These are phyloP conservation scores for Limonomyces culmigenus DNA, from an alignment of 1,284 basidiomycete genomes.

Conservation along the genomic window DNA sequence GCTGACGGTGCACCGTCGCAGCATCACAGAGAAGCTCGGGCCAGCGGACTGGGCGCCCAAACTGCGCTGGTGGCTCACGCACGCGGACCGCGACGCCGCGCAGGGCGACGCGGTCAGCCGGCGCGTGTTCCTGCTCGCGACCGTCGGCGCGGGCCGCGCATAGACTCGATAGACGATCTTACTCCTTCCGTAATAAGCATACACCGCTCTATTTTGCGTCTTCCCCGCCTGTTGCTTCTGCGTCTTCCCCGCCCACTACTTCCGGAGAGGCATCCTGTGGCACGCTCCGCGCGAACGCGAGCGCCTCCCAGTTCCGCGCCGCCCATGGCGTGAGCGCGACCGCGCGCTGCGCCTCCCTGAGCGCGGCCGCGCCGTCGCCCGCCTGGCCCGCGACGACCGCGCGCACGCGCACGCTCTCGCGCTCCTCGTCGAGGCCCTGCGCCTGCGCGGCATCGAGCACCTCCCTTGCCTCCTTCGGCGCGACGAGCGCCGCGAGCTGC, in stretches of 20 bases:
- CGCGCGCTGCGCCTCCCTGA: constrained; percentile 40
- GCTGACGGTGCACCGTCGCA: constrained; percentile 8
- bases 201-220: constrained; percentile 1
- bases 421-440: constrained; percentile 15
- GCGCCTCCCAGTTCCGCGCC: constrained; percentile 33
- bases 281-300: no score
- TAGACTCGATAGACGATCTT: not conserved
- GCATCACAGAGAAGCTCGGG: constrained; percentile 20
- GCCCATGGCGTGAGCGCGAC: constrained; percentile 55
- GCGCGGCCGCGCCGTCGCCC: constrained; percentile 14
- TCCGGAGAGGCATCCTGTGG: no score
- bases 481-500: constrained; percentile 32
- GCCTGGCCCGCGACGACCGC: constrained; percentile 20
- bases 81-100: constrained; percentile 11
- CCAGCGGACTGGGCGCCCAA: constrained; percentile 25
- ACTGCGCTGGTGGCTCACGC: constrained; percentile 46
- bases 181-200: not conserved
- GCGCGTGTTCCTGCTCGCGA: constrained; percentile 22
- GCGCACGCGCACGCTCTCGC: constrained; percentile 25
- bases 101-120: constrained; percentile 22
- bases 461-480: constrained; percentile 22
- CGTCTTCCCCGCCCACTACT: constrained; percentile 8
- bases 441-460: constrained; percentile 16
- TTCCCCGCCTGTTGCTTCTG: constrained; percentile 3
- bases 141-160: constrained; percentile 8